Evolutionary conservation across 192 early-diverging fungal genomes (phyloP).

Genomic region (Jimgerdemannia lactiflua): DNA sequence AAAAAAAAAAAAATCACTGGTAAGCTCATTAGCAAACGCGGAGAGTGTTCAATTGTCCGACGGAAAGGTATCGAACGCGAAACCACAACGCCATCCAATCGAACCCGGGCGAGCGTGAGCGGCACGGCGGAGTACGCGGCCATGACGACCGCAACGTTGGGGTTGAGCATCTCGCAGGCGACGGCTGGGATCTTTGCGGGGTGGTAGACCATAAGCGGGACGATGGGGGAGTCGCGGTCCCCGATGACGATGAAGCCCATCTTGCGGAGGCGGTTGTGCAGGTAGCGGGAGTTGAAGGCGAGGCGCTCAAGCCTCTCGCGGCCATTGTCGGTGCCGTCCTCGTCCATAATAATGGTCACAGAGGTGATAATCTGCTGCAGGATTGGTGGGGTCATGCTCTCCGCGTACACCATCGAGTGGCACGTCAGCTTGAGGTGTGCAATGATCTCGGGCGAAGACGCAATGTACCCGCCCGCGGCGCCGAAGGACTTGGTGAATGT

Average conservation of each 20-base stretch:
- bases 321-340: constrained; percentile 82
- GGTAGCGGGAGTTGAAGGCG: constrained; percentile 85
- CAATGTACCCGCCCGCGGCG: constrained; percentile 95
- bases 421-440: constrained; percentile 76
- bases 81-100: too few species aligned
- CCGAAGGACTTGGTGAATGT: constrained; percentile 99
- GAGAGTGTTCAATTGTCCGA: too few species aligned
- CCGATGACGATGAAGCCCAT: constrained; percentile 97
- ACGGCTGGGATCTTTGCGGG: constrained; percentile 98
- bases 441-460: constrained; percentile 69
- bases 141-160: constrained; percentile 92
- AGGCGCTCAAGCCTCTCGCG: constrained; percentile 80
- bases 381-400: constrained; percentile 83
- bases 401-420: constrained; percentile 88
- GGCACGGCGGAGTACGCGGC: constrained; percentile 97
- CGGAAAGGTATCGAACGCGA: too few species aligned
- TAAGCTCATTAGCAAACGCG: too few species aligned
- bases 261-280: constrained; percentile 73
- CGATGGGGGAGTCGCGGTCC: constrained; percentile 81
- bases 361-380: constrained; percentile 88
- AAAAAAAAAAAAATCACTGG: too few species aligned
- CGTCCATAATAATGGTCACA: constrained; percentile 92
- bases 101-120: constrained; percentile 87
- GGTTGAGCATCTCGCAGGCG: constrained; percentile 81
- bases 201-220: constrained; percentile 89